phyloP scores from a whole-genome alignment of 176 grass and related monocot genomes.

The Echinochloa phyllopogon region DNA sequence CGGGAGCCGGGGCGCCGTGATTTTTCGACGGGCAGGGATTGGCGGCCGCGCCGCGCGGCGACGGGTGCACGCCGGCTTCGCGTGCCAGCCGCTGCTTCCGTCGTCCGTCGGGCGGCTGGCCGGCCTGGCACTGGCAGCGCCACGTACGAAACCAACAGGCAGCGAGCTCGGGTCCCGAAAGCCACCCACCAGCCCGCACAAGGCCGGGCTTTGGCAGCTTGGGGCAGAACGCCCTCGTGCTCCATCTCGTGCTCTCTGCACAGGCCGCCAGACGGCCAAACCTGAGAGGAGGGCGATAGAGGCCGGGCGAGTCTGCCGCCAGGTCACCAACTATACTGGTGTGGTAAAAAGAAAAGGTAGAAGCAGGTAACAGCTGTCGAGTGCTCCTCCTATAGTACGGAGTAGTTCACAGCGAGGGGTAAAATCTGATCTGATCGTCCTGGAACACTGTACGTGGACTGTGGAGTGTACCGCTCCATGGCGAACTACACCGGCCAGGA shows the following conservation, averaged over 20 bases:
- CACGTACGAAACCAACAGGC: constrained; percentile 12
- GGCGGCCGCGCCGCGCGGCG: background rate
- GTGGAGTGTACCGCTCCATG: too few species aligned
- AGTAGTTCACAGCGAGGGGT: background rate
- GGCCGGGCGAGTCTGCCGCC: background rate
- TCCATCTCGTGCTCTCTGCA: background rate
- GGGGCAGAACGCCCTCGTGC: constrained; percentile 60
- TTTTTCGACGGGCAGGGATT: background rate
- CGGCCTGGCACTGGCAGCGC: too few species aligned
- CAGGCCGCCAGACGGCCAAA: background rate
- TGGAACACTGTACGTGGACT: background rate
- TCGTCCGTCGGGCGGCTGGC: background rate
- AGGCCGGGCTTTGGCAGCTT: constrained; percentile 28
- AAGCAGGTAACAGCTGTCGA: background rate
- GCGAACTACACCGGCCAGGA: too few species aligned
- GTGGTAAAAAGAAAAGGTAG: background rate
- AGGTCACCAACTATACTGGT: background rate
- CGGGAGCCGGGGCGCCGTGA: background rate
- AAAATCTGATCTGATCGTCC: background rate
- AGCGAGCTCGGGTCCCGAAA: constrained; percentile 55
- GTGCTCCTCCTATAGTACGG: background rate
- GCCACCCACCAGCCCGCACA: constrained; percentile 40
- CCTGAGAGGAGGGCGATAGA: too few species aligned
- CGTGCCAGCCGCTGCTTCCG: background rate
- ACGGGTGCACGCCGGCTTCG: constrained; percentile 7